These are phyloP conservation scores for Didymella lethalis DNA, from an alignment of 2,329 filamentous ascomycete genomes.

Conservation along the genomic window DNA sequence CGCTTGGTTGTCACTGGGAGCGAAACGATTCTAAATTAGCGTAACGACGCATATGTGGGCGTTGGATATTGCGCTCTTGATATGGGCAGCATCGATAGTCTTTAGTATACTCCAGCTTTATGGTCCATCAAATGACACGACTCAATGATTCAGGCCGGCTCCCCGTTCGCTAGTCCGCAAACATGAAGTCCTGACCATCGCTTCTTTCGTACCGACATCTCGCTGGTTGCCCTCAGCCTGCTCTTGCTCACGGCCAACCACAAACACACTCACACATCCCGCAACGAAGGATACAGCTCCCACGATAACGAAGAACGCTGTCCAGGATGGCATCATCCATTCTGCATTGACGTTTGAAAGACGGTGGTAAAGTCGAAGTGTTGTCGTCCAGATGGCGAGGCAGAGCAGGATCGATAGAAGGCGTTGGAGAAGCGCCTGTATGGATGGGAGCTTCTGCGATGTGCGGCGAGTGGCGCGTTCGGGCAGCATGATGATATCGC, in stretches of 20 bases:
- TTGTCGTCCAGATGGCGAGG: background rate
- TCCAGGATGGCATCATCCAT: background rate
- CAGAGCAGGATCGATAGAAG: background rate
- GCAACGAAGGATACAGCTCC: background rate
- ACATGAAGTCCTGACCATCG: no score
- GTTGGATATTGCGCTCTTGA: constrained; percentile 7
- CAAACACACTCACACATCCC: background rate
- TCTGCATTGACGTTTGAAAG: background rate
- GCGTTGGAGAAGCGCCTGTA: background rate
- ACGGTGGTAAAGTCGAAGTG: background rate
- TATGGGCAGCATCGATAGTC: background rate
- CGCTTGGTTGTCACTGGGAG: constrained; percentile 12
- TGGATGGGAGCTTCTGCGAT: background rate
- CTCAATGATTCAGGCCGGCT: background rate
- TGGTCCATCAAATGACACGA: background rate
- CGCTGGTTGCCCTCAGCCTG: no score
- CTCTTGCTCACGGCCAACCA: background rate
- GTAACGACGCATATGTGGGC: constrained; percentile 17
- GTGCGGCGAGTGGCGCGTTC: background rate
- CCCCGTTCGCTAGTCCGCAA: no score
- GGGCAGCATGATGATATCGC: background rate
- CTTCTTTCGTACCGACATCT: no score
- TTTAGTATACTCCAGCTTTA: background rate
- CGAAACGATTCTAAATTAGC: background rate
- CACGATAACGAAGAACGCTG: background rate